Base-by-base conservation (phyloP, 2,329 filamentous ascomycete species). In the Fusarium sp. region DNA sequence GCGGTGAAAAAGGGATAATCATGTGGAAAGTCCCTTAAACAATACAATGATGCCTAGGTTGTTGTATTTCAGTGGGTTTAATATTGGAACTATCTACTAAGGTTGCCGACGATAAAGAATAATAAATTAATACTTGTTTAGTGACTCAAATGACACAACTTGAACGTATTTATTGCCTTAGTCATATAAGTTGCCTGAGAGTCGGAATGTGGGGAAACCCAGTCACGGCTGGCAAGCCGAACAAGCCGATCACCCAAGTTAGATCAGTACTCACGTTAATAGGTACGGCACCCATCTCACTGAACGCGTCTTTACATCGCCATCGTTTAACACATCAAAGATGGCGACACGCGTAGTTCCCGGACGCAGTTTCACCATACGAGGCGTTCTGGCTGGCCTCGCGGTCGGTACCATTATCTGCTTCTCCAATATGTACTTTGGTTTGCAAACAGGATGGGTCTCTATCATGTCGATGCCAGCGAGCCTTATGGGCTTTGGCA, bases 361-460 rank as follows among this genome's bases (percentile, higher is more conserved):
- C 4, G 85, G 84, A 52, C 87, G 87, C 46, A 94, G 93, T 81
- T 97, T 99, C 81, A 98, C 96, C 1, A 60, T 91, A 28, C 91
- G 96, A 57, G 93, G 93, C 51, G 85, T 98, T 38, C 77, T 89
- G 7, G 93, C 92, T 30, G 96, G 96, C 16, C 84, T 97, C 8
- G 82, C 88, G 5, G 96, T 99, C 67, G 96, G 96, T 40, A 88
- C 96, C 6, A 84, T 98, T 57, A 97, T 98, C 75, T 96, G 92
- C 77, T 97, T 97, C 78, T 97, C 93, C 53, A 99, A 99, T 77
- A 97, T 97, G 84, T 99, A 98, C 80, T 99, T 99, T 78, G 96
- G 96, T n/a, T 84, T 99, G 33, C 96, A 98, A 81, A 97, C 93
- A 30, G 83, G 84, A 67, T 86, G 84, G 84, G 83, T 88, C 42